These are phyloP conservation scores for Kwoniella newhampshirensis DNA, from an alignment of 768 basidiomycete species.

Conservation along the genomic window DNA sequence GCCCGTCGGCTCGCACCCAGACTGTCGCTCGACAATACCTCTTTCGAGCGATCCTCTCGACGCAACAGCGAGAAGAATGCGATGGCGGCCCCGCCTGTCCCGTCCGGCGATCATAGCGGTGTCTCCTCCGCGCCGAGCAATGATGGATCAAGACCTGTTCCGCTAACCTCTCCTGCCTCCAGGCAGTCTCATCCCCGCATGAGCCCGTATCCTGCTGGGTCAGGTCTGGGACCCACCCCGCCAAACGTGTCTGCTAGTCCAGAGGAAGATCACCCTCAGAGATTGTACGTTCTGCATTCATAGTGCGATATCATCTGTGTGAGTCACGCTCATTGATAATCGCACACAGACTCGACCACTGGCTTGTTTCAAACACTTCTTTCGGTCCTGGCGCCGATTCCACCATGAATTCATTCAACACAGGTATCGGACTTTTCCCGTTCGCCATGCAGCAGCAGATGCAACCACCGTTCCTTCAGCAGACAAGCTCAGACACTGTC, in stretches of 20 bases:
- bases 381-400: conserved; percentile 30
- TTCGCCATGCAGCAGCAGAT: conserved; percentile 1
- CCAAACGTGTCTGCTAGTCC: conserved; percentile 22
- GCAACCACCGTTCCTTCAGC: not conserved
- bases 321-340: too few relatives aligned
- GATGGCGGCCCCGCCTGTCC: conserved; percentile 15
- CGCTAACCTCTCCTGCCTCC: conserved; percentile 10
- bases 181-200: conserved; percentile 9
- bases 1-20: conserved; percentile 1
- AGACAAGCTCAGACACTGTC: not conserved
- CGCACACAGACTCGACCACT: conserved; percentile 40
- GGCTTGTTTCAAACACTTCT: conserved; percentile 36
- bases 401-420: conserved; percentile 23
- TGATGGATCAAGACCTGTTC: not conserved
- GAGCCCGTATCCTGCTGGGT: conserved; percentile 2
- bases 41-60: conserved; percentile 26
- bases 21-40: conserved; percentile 28
- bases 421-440: conserved; percentile 1
- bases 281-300: conserved; percentile 37
- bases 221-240: conserved; percentile 12
- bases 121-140: not conserved
- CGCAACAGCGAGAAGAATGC: not conserved
- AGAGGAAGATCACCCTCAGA: conserved; percentile 50
- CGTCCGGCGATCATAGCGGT: conserved; percentile 1
- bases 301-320: too few relatives aligned